These are phyloP conservation scores for Hirsutella minnesotensis DNA, from an alignment of 2,329 filamentous ascomycete genomes.

Conservation along the genomic window DNA sequence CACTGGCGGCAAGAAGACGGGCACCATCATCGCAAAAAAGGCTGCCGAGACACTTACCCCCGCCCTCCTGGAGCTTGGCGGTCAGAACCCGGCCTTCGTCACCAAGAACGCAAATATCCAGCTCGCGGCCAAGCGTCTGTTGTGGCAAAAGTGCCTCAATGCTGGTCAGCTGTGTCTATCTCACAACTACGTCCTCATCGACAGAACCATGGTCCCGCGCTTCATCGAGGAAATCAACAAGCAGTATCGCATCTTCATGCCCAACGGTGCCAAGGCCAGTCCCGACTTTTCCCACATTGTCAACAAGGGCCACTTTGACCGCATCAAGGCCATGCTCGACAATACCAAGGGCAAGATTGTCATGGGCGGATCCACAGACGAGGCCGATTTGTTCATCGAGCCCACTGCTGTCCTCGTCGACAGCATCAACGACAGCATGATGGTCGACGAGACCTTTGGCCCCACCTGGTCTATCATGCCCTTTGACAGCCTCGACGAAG, in stretches of 20 bases:
- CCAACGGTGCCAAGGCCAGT: conserved; percentile 66
- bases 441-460: conserved; percentile 80
- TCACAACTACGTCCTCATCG: conserved; percentile 84
- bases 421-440: conserved; percentile 58
- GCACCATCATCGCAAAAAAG: conserved; percentile 79
- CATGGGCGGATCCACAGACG: conserved; percentile 74
- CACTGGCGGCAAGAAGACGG: conserved; percentile 69
- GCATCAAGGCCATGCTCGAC: conserved; percentile 88
- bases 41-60: conserved; percentile 84
- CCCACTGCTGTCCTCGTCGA: conserved; percentile 84
- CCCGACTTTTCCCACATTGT: conserved; percentile 71
- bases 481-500: conserved; percentile 70
- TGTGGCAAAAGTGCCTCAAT: conserved; percentile 83
- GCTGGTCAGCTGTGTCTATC: conserved; percentile 86
- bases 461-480: conserved; percentile 80
- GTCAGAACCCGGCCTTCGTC: conserved; percentile 83
- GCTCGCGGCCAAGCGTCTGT: conserved; percentile 69
- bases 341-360: conserved; percentile 72
- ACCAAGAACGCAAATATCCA: conserved; percentile 71
- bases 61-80: conserved; percentile 80
- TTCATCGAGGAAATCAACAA: conserved; percentile 67
- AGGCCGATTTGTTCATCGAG: conserved; percentile 71
- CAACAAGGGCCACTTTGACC: conserved; percentile 66
- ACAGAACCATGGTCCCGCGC: conserved; percentile 56
- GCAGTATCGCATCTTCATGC: conserved; percentile 68